phyloP scores from a whole-genome alignment of 2,329 filamentous ascomycete genomes.

The Coniella lustricola region DNA sequence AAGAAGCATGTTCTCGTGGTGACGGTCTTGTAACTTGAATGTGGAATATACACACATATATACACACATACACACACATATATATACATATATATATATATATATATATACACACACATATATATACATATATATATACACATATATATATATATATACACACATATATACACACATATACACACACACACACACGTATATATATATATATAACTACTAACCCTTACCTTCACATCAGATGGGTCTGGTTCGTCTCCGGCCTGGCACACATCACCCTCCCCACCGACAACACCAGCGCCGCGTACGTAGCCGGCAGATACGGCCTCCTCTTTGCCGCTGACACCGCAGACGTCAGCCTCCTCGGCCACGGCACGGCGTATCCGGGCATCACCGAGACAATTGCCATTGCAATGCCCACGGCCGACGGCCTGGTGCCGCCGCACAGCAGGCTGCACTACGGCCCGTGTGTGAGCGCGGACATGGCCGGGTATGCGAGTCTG shows the following conservation, averaged over 20 bases:
- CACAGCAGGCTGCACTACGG: conserved; percentile 6
- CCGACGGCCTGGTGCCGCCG: background rate
- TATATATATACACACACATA: no score
- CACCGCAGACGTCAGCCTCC: conserved; percentile 30
- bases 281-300: conserved; percentile 27
- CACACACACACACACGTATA: background rate
- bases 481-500: background rate
- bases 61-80: no score
- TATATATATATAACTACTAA: background rate
- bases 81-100: no score
- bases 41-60: no score
- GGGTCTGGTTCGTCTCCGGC: conserved; percentile 32
- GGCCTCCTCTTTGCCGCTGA: conserved; percentile 37
- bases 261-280: conserved; percentile 34
- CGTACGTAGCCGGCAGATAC: conserved; percentile 31
- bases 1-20: no score
- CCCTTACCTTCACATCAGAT: conserved; percentile 20
- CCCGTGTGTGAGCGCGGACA: background rate
- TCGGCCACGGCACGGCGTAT: conserved; percentile 36
- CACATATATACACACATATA: background rate
- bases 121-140: no score
- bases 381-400: conserved; percentile 31
- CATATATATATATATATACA: no score
- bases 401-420: conserved; percentile 28
- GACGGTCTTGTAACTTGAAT: no score